Base-by-base conservation (phyloP, 2,329 filamentous ascomycete species). In the Colletotrichum sp. region DNA sequence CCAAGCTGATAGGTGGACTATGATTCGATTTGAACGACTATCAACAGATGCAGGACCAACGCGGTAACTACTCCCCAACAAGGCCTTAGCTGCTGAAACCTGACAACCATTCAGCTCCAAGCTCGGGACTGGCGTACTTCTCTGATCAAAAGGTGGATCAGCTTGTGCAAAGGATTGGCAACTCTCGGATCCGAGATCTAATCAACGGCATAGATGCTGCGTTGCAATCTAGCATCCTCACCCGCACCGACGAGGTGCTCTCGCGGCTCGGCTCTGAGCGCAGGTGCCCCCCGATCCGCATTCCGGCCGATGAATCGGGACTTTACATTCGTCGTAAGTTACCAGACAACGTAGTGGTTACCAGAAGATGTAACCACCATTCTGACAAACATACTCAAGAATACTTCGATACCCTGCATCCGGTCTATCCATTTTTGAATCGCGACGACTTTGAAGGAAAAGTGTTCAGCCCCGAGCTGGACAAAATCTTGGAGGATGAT, bases 341-440 rank as follows among this genome's bases (percentile, higher is more conserved):
- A 47, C 18, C 38, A 47, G 9, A n/a, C 1, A 47, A 2, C n/a
- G n/a, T 4, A 47, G n/a, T 18, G n/a, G 38, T 18, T 5, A n/a
- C 38, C 18, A 18, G 18, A 47, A 47, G 2, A 12, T 47, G 38
- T 12, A 47, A n/a, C 0, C n/a, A 11, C 12, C 9, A 47, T 12
- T 47, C 38, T 47, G 2, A 43, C 0, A 1, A 0, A 0, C 18
- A 18, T 9, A n/a, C n/a, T 2, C 3, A 47, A 47, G 38, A 47
- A 47, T 47, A 47, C 38, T 47, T 47, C 18, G 38, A 47, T 18
- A 47, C 38, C 3, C 38, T 47, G 18, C 38, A 47, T n/a, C 38
- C 38, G n/a, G 18, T 47, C 0, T n/a, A 47, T 18, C 38, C 38
- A 4, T 47, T 47, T 3, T 12, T 47, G 9, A 47, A 47, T n/a